Base-by-base conservation (phyloP, 768 basidiomycete genomes). In the Boletus rex-veris region DNA sequence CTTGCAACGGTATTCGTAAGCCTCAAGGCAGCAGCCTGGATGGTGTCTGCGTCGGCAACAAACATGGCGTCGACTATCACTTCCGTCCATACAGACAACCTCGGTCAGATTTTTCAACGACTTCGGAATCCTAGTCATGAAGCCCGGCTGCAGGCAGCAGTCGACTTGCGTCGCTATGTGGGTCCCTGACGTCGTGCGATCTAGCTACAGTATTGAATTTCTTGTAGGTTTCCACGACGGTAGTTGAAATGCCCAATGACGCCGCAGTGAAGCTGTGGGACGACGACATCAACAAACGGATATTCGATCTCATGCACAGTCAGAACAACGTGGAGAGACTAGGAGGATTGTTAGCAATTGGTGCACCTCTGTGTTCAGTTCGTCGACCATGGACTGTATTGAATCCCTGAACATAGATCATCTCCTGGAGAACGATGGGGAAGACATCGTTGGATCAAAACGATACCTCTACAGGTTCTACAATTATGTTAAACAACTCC, bases 401-500 rank as follows among this genome's bases (percentile, higher is more conserved):
- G 26, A 48, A 50, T 21, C 43, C 24, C 36, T 43, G 35, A 2
- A 8, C 48, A 16, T 54, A 82, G 92, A 92, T 65, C 80, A 87
- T 63, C 79, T 95, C 8, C 77, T 94, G 43, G 84, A 85, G 46
- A 80, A 84, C 44, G 87, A 89, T 38, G 81, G 82, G 33, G 90
- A 91, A 71, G 90, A 90, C 69, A 84, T 83, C 9, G 83, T 90
- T 46, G 88, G 92, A 68, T 86, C 87, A 40, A 89, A 86, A 64
- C 77, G 84, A 38, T 85, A 88, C 59, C 81, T 90, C 37, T 93
- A 89, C 71, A 83, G 90, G 47, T 86, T 95, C 68, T 92, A 88
- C 75, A 91, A 92, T 72, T 95, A 97, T 73, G 87, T 97, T 71
- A 92, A 93, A 67, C 84, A 90, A 39, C 80, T 96, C n/a, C 79